Base-by-base conservation (phyloP, 805 yeast species). In the Dipodascopsis tothii region DNA sequence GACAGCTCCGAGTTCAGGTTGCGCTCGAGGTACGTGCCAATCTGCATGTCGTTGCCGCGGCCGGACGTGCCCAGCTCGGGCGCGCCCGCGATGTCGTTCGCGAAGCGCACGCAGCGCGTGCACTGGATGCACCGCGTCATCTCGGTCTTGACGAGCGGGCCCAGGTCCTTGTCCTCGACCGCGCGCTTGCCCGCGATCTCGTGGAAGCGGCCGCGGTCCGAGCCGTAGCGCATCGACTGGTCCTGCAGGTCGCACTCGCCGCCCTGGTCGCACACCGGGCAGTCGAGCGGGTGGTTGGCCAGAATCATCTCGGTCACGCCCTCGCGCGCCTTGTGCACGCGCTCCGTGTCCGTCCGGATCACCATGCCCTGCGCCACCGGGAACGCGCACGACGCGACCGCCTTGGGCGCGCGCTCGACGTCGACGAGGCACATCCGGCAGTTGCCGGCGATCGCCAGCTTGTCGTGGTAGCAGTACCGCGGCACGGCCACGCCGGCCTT, bases 71-170 rank as follows among this genome's bases (percentile, higher is more conserved):
- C 95, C 51, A 84, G 76, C 66, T 85, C 95, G 16, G 94, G 86
- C 33, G 94, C 92, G 52, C 95, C 95, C 33, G 95, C 95, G 50
- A 84, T 81, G 60, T 84, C 94, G 65, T 85, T 84, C 72, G 87
- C 71, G 67, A 84, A 84, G 60, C 95, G 77, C 19, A 84, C 87
- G 72, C 95, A 84, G 62, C 95, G 74, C 23, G 95, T 84, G 70
- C 95, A 84, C 66, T 84, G 95, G 59, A 84, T 84, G 67, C 95
- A 84, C 64, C 95, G 75, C 70, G 85, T 84, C 95, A 84, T 84
- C 36, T 87, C 80, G 35, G 95, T 84, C 69, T 84, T 84, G 60
- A 84, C 82, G 58, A 84, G 72, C 2, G 95, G 95, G 33, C 95
- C 95, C 62, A 84, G 76, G 49, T 88, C 86, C 68, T 85, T 85